phyloP scores from a whole-genome alignment of 176 grass and related monocot genomes.

The Tuctoria greenei region DNA sequence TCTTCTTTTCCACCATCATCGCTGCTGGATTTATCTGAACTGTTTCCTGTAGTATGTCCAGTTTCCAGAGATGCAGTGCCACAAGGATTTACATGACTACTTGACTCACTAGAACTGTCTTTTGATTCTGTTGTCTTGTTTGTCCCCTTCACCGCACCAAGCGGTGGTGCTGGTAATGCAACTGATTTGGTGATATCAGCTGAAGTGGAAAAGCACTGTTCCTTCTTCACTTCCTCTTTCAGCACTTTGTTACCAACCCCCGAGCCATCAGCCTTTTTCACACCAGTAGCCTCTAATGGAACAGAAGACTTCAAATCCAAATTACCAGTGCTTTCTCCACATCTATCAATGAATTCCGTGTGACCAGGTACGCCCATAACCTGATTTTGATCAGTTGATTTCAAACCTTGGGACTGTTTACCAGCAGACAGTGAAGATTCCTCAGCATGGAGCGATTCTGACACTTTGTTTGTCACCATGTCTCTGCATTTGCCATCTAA shows the following conservation, averaged over 20 bases:
- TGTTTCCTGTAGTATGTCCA: constrained; percentile 28
- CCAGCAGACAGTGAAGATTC: constrained; percentile 31
- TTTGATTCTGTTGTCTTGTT: constrained; percentile 36
- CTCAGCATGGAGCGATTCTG: constrained; percentile 23
- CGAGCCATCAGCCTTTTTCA: constrained; percentile 26
- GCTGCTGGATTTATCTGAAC: constrained; percentile 41
- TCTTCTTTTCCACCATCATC: constrained; percentile 37
- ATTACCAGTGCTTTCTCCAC: constrained; percentile 21
- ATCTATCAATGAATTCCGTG: constrained; percentile 7
- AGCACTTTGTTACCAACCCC: neutral
- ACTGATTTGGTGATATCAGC: constrained; percentile 29
- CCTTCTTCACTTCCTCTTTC: constrained; percentile 38
- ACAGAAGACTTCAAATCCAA: constrained; percentile 26
- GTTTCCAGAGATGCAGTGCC: constrained; percentile 25
- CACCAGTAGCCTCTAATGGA: neutral
- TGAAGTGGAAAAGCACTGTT: neutral
- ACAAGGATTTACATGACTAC: constrained; percentile 23
- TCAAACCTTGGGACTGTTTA: constrained; percentile 30
- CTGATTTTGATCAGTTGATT: constrained; percentile 31
- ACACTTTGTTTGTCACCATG: constrained; percentile 12
- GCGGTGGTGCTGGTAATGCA: neutral
- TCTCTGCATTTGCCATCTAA: constrained; percentile 5
- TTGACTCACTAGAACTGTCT: constrained; percentile 51
- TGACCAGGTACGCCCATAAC: neutral
- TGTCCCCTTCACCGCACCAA: constrained; percentile 22